Base-by-base conservation (phyloP, 768 basidiomycete species). In the Tylopilus felleus region DNA sequence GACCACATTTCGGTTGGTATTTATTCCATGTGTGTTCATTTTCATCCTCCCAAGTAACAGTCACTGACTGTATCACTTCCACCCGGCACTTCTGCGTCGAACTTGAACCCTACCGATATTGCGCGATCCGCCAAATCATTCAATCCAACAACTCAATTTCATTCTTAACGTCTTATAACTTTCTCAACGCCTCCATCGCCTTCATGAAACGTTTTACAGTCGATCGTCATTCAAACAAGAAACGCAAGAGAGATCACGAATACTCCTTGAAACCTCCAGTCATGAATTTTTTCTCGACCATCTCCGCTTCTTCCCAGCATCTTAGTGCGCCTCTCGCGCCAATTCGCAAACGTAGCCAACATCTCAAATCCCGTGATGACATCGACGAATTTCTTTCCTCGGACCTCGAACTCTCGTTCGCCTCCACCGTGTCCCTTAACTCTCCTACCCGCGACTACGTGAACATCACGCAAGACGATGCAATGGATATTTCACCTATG, bases 401-500 rank as follows among this genome's bases (percentile, higher is more conserved):
- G n/a, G 88, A 89, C 63, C 79, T 90, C 45, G 90, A 93, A 66
- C 73, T 84, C 36, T 91, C 90, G 27, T 93, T 93, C 64, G 88
- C 88, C 8, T 90, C 89, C 28, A 88, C 80, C 56, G 85, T 92
- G 68, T 93, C 90, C 8, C 73, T 93, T 44, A 78, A 88, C 64
- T 89, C 88, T 25, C 87, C 90, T 31, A 77, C 83, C 14, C 77
- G 72, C 46, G 75, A 80, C 27, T 65, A 74, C 47, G 61, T 76
- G 50, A 69, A 72, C 35, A 72, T 85, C 45, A 62, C 77, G 8
- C 72, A 77, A 58, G 73, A 79, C 47, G 77, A 85, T 48, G 80
- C 87, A 4, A 92, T 92, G 90, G 90, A 92, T 63, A 86, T 93
- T 44, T 92, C 90, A 4, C 90, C 90, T 9, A 81, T 79, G 22